A percentile compares a stretch with the other conserved stretches of the same genome.
These are phyloP conservation scores for Cadophora malorum DNA, from an alignment of 2,329 filamentous ascomycete species.

Conservation along the genomic window DNA sequence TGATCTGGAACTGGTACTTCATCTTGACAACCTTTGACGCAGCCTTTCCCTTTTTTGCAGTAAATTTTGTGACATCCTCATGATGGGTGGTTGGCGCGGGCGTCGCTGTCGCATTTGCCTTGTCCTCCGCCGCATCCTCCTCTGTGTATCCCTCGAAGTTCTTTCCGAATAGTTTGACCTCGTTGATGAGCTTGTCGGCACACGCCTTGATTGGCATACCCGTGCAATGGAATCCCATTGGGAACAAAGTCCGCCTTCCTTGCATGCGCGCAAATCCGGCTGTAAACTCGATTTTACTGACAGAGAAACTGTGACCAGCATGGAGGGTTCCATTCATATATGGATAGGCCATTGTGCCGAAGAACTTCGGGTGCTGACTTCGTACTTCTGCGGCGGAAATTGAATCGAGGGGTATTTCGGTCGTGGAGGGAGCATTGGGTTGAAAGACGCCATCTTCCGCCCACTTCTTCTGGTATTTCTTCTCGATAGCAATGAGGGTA, in stretches of 20 bases:
- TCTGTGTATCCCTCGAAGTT: conserved; percentile 81
- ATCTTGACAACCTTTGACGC: conserved; percentile 87
- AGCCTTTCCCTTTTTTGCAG: conserved; percentile 90
- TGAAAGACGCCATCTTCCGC: conserved; percentile 80
- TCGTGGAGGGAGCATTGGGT: conserved; percentile 79
- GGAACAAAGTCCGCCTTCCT: conserved; percentile 86
- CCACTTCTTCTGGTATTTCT: conserved; percentile 91
- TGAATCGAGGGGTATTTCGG: conserved; percentile 77
- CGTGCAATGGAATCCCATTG: conserved; percentile 93
- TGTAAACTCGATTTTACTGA: conserved; percentile 91
- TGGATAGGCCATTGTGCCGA: conserved; percentile 77
- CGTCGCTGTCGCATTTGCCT: conserved; percentile 55
- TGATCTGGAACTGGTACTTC: conserved; percentile 97
- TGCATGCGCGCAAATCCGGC: conserved; percentile 88
- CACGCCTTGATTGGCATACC: conserved; percentile 98
- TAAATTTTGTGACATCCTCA: conserved; percentile 90
- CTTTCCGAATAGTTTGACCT: conserved; percentile 87
- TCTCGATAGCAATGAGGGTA: conserved; percentile 80
- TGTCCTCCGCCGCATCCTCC: conserved; percentile 60
- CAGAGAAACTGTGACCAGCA: conserved; percentile 90
- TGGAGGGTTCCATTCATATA: conserved; percentile 92
- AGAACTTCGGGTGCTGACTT: conserved; percentile 87
- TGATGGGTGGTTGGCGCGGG: conserved; percentile 71
- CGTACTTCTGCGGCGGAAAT: conserved; percentile 78
- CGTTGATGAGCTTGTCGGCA: conserved; percentile 90